Conservation (phyloP, 306 rosid genomes). For the Glycine latifolia region DNA sequence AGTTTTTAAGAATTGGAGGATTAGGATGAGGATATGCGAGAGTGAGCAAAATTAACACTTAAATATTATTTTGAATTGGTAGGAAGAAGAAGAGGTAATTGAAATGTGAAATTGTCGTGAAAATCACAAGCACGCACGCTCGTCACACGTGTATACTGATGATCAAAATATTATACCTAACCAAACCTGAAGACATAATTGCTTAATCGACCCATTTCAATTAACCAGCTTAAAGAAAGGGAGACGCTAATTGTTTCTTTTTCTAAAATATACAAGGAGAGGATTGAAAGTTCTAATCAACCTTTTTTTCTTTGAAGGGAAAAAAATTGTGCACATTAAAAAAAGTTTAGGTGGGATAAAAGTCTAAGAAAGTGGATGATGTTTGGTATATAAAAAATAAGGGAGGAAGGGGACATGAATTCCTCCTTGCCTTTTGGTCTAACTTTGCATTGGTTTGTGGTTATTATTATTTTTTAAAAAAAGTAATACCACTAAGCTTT, state of each 20-base stretch:
- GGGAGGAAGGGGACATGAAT: slow-evolving; percentile 49
- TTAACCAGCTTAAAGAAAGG: slow-evolving; percentile 31
- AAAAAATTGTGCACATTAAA: slow-evolving; percentile 35
- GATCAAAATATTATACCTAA: slow-evolving; percentile 41
- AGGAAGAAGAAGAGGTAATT: neutral
- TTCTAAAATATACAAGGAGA: neutral
- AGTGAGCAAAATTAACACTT: neutral
- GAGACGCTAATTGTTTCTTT: neutral
- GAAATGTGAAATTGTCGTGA: too few relatives aligned
- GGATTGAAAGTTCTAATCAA: slow-evolving; percentile 1
- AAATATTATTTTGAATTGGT: slow-evolving; percentile 1
- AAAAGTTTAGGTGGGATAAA: slow-evolving; percentile 52
- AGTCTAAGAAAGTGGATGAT: slow-evolving; percentile 65
- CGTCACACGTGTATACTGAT: slow-evolving; percentile 57
- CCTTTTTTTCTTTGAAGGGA: neutral
- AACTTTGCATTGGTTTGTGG: slow-evolving; percentile 38
- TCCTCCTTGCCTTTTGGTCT: slow-evolving; percentile 39
- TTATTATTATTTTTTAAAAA: slow-evolving; percentile 31
- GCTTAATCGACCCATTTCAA: slow-evolving; percentile 52
- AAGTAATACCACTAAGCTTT: slow-evolving; percentile 39
- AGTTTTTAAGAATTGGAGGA: neutral
- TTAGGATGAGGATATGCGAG: too few relatives aligned
- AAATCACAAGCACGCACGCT: slow-evolving; percentile 42
- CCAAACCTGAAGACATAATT: slow-evolving; percentile 38
- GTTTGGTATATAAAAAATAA: neutral